These are phyloP conservation scores for Populus pruinosa DNA, from an alignment of 345 rosid species.

Conservation along the genomic window DNA sequence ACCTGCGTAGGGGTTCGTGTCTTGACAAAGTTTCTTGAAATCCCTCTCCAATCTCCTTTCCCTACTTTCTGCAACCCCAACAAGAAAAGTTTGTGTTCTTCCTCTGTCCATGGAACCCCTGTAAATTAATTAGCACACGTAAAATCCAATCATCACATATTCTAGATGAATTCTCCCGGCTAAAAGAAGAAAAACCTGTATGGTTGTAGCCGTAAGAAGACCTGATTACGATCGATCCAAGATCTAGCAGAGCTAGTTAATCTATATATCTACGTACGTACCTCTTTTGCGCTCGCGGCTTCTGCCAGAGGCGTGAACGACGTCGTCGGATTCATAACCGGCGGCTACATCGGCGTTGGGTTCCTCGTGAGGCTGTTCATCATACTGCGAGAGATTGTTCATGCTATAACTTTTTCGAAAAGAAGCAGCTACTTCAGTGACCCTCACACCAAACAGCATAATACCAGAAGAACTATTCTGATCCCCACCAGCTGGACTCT, in stretches of 20 bases:
- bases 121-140: not conserved
- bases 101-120: constrained; percentile 89
- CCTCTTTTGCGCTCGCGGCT: constrained; percentile 78
- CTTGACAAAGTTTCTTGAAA: constrained; percentile 71
- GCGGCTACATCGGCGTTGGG: constrained; percentile 39
- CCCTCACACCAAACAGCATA: constrained; percentile 73
- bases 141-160: not conserved
- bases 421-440: constrained; percentile 41
- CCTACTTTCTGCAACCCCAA: constrained; percentile 67
- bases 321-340: constrained; percentile 73
- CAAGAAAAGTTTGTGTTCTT: constrained; percentile 62
- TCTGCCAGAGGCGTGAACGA: constrained; percentile 60
- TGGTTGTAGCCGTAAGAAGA: not conserved
- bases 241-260: not conserved
- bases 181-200: no score
- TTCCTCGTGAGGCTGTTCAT: constrained; percentile 47
- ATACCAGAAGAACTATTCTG: constrained; percentile 32
- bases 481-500: not conserved
- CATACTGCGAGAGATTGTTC: constrained; percentile 56
- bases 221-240: not conserved
- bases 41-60: constrained; percentile 83
- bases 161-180: not conserved
- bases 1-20: constrained; percentile 81
- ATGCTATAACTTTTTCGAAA: constrained; percentile 68
- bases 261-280: not conserved